A percentile compares a stretch with the other conserved stretches of the same genome.
Conservation (phyloP, 2,329 filamentous ascomycete genomes). For the Calycina herbarum region DNA sequence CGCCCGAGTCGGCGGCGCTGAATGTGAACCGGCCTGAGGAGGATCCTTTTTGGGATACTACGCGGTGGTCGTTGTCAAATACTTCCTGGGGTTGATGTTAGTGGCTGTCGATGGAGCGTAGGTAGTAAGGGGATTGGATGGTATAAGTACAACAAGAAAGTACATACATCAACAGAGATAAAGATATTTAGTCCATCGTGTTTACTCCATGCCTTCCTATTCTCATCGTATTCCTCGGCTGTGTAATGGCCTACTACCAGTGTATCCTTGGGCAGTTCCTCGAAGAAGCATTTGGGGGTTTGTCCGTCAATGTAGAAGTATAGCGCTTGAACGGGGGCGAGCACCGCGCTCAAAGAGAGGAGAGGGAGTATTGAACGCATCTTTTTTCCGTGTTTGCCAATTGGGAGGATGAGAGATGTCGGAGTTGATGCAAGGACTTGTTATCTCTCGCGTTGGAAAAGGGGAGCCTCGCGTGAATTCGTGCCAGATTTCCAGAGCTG, state of each 20-base stretch:
- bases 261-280: slow-evolving; percentile 96
- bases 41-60: slow-evolving; percentile 81
- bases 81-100: slow-evolving; percentile 60
- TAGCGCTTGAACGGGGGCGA: slow-evolving; percentile 72
- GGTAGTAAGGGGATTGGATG: slow-evolving; percentile 16
- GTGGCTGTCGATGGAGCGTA: slow-evolving; percentile 7
- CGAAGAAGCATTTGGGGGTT: slow-evolving; percentile 92
- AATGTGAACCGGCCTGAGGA: slow-evolving; percentile 88
- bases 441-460: slow-evolving; percentile 13
- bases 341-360: slow-evolving; percentile 60
- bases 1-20: slow-evolving; percentile 88
- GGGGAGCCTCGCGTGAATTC: slow-evolving; percentile 15
- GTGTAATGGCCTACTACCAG: slow-evolving; percentile 91
- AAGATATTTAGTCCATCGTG: slow-evolving; percentile 78
- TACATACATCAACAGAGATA: slow-evolving; percentile 80
- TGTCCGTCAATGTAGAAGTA: slow-evolving; percentile 94
- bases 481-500: background rate
- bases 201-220: slow-evolving; percentile 65
- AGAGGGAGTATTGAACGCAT: slow-evolving; percentile 66
- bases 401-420: background rate
- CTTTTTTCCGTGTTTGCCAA: slow-evolving; percentile 14
- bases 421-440: slow-evolving; percentile 10
- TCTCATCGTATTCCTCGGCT: slow-evolving; percentile 79
- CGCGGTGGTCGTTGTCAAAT: slow-evolving; percentile 97
- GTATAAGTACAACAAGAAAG: background rate